Evolutionary conservation across 2,329 filamentous ascomycete species (phyloP), one percentile per base, ranked within the genome.

Genomic region (Apiospora rasikravindrae): DNA sequence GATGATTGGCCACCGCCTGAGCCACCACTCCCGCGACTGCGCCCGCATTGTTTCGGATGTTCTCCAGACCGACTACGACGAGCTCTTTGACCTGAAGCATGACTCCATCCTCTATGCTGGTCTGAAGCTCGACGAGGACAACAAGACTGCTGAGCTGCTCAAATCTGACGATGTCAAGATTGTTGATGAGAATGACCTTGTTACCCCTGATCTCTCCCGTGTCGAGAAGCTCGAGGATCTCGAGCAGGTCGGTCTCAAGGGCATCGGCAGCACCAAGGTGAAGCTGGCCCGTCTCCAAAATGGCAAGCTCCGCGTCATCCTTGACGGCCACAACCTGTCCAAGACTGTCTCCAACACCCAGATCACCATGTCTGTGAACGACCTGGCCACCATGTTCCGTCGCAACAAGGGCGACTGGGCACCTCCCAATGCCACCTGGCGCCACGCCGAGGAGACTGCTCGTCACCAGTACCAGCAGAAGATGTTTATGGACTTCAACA

Each of bases 81-180:
- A 86, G 77, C 82, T 86, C 61, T 86, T 86, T 69, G 84, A 86
- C 77, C 77, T 85, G 80, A 83, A 82, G 75, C 81, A 84, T 75
- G 70, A 77, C 69, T 85, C 84, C 26, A 79, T 85, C 29, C 80
- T 86, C 22, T 85, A 80, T 69, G 82, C 84, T 2, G 84, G 84
- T 24, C 78, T 84, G 49, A 81, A 81, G 77, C 81, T 85, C 71
- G 81, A 84, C 74, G 75, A 82, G 73, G 77, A 83, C 72, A 79
- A 83, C 69, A 77, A 81, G 40, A 74, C 70, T 73, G 83, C 83
- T 4, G 83, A 85, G 78, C 76, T 77, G 74, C 76, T 84, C 42
- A 74, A 77, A 0, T 78, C 82, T 74, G 81, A 81, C 73, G 84
- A 85, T 13, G 82, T 84, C 37, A 81, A 81, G 75, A 83, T 84